phyloP scores from a whole-genome alignment of 1,284 basidiomycete genomes.

The Cystobasidium pallidum region DNA sequence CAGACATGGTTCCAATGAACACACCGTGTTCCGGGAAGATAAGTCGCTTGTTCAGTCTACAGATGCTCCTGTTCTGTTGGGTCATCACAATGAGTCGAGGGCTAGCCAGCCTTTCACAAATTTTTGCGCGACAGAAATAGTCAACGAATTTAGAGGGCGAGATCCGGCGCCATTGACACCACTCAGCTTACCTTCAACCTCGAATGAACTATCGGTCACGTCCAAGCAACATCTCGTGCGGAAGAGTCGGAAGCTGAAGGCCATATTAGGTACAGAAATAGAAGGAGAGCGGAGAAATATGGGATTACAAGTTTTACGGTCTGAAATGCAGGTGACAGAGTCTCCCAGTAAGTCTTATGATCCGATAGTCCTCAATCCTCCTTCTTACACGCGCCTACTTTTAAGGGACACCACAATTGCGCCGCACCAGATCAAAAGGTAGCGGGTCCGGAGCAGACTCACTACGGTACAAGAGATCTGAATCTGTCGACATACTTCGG shows the following conservation, averaged over 20 bases:
- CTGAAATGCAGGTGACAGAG: not conserved
- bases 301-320: not conserved
- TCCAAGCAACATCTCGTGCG: conserved; percentile 32
- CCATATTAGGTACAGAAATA: conserved; percentile 16
- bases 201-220: conserved; percentile 13
- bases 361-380: too few relatives aligned
- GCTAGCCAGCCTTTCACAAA: conserved; percentile 7
- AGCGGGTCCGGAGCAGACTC: not conserved
- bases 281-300: not conserved
- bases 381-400: too few relatives aligned
- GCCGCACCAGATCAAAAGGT: too few relatives aligned
- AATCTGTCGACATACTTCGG: not conserved
- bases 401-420: too few relatives aligned
- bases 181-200: not conserved
- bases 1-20: not conserved
- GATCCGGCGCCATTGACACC: not conserved
- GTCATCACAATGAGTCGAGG: not conserved
- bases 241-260: conserved; percentile 29
- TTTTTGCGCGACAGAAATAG: not conserved
- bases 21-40: not conserved
- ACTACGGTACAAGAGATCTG: too few relatives aligned
- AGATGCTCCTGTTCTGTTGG: not conserved
- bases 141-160: not conserved
- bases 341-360: not conserved
- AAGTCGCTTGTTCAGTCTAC: not conserved